Percentiles rank a stretch among this genome's conserved stretches.
Evolutionary conservation across 2,329 filamentous ascomycete genomes (phyloP).

Genomic region (Fusarium virguliforme): DNA sequence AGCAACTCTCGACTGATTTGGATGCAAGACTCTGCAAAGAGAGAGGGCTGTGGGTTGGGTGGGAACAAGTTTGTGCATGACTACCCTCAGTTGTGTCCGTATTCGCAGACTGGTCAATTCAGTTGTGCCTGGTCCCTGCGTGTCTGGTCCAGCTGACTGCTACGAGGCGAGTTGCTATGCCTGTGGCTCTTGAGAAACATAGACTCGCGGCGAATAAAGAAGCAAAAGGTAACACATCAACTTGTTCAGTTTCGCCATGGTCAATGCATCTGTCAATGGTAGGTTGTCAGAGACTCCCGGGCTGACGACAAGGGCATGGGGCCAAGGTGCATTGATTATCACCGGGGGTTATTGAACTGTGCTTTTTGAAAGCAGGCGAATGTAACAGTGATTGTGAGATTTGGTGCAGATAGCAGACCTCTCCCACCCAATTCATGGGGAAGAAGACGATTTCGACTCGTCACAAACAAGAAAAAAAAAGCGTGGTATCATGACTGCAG

Average conservation of each 20-base stretch:
- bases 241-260: conserved; percentile 14
- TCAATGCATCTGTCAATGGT: conserved; percentile 2
- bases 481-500: conserved; percentile 20
- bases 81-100: background rate
- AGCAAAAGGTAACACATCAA: background rate
- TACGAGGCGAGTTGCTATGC: conserved; percentile 8
- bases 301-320: conserved; percentile 11
- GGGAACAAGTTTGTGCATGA: conserved; percentile 4
- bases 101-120: background rate
- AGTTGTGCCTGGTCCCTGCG: conserved; percentile 2
- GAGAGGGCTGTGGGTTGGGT: background rate
- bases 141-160: background rate
- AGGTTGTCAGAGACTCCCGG: conserved; percentile 4
- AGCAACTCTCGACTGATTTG: conserved; percentile 10
- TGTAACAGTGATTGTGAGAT: conserved; percentile 22
- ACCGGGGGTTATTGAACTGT: conserved; percentile 2
- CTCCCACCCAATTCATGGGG: conserved; percentile 3
- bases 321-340: conserved; percentile 12
- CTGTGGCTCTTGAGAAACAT: background rate
- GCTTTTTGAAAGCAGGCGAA: conserved; percentile 1
- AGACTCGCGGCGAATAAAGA: background rate
- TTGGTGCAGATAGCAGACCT: conserved; percentile 10
- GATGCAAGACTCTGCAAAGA: conserved; percentile 3
- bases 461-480: conserved; percentile 11
- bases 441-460: conserved; percentile 14